Evolutionary conservation across 306 rosid species (phyloP), one percentile per base, ranked within the genome.

Genomic region (Castanospermum australe): DNA sequence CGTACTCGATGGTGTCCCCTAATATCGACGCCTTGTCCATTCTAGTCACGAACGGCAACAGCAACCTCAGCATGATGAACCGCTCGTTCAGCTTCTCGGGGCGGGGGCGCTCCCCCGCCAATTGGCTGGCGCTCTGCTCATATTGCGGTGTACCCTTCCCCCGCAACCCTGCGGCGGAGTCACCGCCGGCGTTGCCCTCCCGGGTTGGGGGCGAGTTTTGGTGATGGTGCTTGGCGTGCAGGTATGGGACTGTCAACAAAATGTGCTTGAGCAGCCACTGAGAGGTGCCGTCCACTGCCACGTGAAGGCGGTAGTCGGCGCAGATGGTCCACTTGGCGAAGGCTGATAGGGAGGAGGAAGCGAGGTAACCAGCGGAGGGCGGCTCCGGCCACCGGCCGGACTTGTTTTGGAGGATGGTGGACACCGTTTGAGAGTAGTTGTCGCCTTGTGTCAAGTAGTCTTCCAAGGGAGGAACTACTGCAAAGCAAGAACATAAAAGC

Each of bases 1-100:
- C 77, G 66, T 92, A 92, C 74, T 92, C 94, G 52, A 92, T 88
- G 1, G 97, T 85, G 69, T 92, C 97, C 3, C 91, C 97, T 12
- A 92, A 60, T 22, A 92, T 85, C 0, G 97, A 90, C n/a, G 92
- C 92, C 59, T 90, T 88, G 86, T 92, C 97, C 92, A 87, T 90
- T 83, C 87, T 92, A 20, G 97, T 92, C 28, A 88, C 87, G 9
- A 87, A 88, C 0, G 97, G 94, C 6, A 92, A 89, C 2, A 90
- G 36, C 0, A 94, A 92, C 64, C 97, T 81, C 1, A 92, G 64
- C 4, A 85, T 85, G 39, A 92, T 77, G 80, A 92, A 90, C 86
- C 90, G 84, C 79, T 92, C 90, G 36, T 90, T 88, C 5, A 92
- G 88, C 73, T 85, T 86, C 81, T 92, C 97, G 0, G 89, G 71